Percentiles rank a stretch among this genome's conserved stretches.
Evolutionary conservation across 1,139 yeast species (phyloP).

Genomic region (Candida buenavistaensis): DNA sequence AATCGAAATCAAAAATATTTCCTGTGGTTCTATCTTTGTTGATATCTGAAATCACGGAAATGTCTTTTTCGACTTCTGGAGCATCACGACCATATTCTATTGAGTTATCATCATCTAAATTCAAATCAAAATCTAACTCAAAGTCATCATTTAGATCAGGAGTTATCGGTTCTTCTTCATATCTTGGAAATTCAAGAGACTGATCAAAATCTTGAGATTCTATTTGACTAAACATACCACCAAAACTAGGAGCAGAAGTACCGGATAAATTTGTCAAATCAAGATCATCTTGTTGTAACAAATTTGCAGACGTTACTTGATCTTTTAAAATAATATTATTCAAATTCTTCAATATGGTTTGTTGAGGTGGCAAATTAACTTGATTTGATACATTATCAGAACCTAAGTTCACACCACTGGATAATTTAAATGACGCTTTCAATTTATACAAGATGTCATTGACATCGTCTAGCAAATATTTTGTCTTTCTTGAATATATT

Average conservation of each 20-base stretch:
- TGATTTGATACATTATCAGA: slow-evolving; percentile 22
- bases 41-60: slow-evolving; percentile 32
- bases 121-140: slow-evolving; percentile 55
- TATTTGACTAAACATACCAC: slow-evolving; percentile 13
- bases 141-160: slow-evolving; percentile 18
- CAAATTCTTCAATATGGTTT: slow-evolving; percentile 53
- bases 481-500: slow-evolving; percentile 84
- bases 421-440: slow-evolving; percentile 64
- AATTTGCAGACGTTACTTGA: slow-evolving; percentile 76
- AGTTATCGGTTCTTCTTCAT: slow-evolving; percentile 19
- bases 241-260: slow-evolving; percentile 5
- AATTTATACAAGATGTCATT: slow-evolving; percentile 73
- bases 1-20: slow-evolving; percentile 23
- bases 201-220: slow-evolving; percentile 31
- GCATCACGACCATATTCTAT: slow-evolving; percentile 53
- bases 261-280: slow-evolving; percentile 46
- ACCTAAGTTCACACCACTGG: slow-evolving; percentile 37
- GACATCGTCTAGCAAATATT: slow-evolving; percentile 81
- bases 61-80: slow-evolving; percentile 16
- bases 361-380: slow-evolving; percentile 49
- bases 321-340: slow-evolving; percentile 66
- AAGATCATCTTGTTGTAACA: slow-evolving; percentile 64
- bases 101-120: slow-evolving; percentile 44
- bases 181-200: slow-evolving; percentile 62
- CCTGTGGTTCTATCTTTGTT: slow-evolving; percentile 22